Evolutionary conservation across 148 eudicot genomes (phyloP).

Genomic region (Rhododendron henanense): DNA sequence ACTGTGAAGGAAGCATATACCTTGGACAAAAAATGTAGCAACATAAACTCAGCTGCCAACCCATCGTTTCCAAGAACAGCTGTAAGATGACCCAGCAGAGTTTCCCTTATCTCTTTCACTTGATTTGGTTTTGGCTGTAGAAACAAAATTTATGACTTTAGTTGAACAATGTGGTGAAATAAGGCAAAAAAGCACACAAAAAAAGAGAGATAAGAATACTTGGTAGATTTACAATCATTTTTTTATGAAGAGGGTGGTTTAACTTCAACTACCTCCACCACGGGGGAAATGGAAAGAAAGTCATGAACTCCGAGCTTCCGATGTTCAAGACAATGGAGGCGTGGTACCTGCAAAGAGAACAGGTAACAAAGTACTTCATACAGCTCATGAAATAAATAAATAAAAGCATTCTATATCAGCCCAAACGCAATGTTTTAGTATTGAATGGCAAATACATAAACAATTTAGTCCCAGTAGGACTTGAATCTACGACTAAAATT

Average conservation of each 20-base stretch:
- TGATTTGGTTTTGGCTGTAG: constrained; percentile 46
- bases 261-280: constrained; percentile 44
- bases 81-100: constrained; percentile 69
- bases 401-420: neutral
- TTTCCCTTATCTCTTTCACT: constrained; percentile 57
- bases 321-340: constrained; percentile 78
- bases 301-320: constrained; percentile 61
- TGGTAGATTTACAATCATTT: neutral
- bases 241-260: neutral
- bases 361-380: neutral
- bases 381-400: neutral
- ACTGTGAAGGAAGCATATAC: constrained; percentile 29
- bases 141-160: neutral
- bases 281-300: constrained; percentile 46
- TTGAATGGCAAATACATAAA: neutral
- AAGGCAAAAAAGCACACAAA: neutral
- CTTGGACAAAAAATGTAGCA: constrained; percentile 86
- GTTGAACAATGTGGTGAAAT: neutral
- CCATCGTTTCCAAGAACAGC: constrained; percentile 84
- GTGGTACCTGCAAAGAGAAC: constrained; percentile 64
- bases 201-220: neutral
- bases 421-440: neutral
- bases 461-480: neutral
- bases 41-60: constrained; percentile 73
- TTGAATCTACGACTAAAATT: neutral